These are phyloP conservation scores for Termitomyces sp. DNA, from an alignment of 768 basidiomycete species.

Conservation along the genomic window DNA sequence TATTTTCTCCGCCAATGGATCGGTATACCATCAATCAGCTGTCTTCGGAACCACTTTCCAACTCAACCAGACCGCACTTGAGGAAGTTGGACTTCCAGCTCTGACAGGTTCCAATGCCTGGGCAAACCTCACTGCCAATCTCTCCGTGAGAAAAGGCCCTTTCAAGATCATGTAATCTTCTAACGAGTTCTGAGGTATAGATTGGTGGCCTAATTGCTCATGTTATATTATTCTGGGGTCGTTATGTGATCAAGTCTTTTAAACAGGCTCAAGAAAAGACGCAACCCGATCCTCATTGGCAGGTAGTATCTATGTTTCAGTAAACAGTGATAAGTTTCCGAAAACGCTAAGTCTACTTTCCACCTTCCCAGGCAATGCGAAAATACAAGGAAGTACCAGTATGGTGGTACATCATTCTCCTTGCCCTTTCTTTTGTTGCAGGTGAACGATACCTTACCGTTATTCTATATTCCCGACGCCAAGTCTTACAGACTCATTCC, in stretches of 20 bases:
- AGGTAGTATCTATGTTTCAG: constrained; percentile 22
- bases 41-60: constrained; percentile 50
- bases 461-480: background rate
- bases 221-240: constrained; percentile 54
- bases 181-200: constrained; percentile 19
- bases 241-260: constrained; percentile 46
- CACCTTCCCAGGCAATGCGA: constrained; percentile 41
- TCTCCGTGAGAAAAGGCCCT: constrained; percentile 47
- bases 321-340: background rate
- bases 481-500: background rate
- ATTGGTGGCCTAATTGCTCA: constrained; percentile 61
- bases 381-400: constrained; percentile 58
- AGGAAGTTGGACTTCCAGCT: constrained; percentile 44
- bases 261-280: constrained; percentile 39
- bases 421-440: constrained; percentile 49
- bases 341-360: background rate
- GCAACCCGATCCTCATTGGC: constrained; percentile 56
- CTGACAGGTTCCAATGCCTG: constrained; percentile 53
- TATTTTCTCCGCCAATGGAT: constrained; percentile 52
- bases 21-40: constrained; percentile 47
- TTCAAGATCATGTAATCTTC: background rate
- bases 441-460: constrained; percentile 37
- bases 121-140: constrained; percentile 43
- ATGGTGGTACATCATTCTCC: constrained; percentile 56
- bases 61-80: constrained; percentile 52